Evolutionary conservation across 1,284 basidiomycete genomes (phyloP).

Genomic region (Sporisorium reilianum): DNA sequence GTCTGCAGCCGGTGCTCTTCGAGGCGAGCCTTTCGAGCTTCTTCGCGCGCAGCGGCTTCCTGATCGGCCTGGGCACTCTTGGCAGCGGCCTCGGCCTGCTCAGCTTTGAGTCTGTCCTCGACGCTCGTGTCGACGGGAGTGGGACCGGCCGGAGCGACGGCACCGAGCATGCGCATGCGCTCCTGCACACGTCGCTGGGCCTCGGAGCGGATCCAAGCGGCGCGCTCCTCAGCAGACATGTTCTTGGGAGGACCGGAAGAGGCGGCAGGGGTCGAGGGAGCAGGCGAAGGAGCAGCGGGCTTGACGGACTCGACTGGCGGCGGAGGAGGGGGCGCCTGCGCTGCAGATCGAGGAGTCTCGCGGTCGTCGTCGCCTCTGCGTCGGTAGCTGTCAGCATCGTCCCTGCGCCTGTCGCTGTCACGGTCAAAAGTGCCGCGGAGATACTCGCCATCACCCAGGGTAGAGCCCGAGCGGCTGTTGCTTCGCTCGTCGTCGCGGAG

Average conservation of each 20-base stretch:
- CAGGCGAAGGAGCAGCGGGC: slow-evolving; percentile 59
- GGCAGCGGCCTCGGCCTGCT: slow-evolving; percentile 64
- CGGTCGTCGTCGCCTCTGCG: slow-evolving; percentile 41
- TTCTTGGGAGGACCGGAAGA: slow-evolving; percentile 75
- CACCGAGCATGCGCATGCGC: slow-evolving; percentile 86
- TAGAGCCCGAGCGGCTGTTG: slow-evolving; percentile 26
- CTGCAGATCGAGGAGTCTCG: slow-evolving; percentile 67
- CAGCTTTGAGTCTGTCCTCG: slow-evolving; percentile 62
- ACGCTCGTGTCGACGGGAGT: slow-evolving; percentile 59
- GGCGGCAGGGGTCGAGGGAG: slow-evolving; percentile 72
- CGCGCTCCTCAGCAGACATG: slow-evolving; percentile 87
- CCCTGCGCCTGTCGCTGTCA: slow-evolving; percentile 60
- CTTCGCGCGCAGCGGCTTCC: slow-evolving; percentile 66
- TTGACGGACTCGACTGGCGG: slow-evolving; percentile 59
- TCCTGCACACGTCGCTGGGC: slow-evolving; percentile 87
- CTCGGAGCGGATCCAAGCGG: slow-evolving; percentile 82
- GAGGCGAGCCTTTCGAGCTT: slow-evolving; percentile 62
- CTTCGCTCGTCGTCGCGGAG: slow-evolving; percentile 23
- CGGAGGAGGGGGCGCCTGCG: slow-evolving; percentile 69
- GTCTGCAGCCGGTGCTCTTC: slow-evolving; percentile 61
- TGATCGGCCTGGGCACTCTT: slow-evolving; percentile 64
- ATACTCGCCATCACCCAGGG: slow-evolving; percentile 54
- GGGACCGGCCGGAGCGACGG: slow-evolving; percentile 71
- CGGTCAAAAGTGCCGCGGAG: slow-evolving; percentile 56
- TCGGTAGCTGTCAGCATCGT: slow-evolving; percentile 37